A percentile compares a stretch with the other conserved stretches of the same genome.
Conservation (phyloP, 2,329 filamentous ascomycete species). For the Chaetomiaceae sp. region DNA sequence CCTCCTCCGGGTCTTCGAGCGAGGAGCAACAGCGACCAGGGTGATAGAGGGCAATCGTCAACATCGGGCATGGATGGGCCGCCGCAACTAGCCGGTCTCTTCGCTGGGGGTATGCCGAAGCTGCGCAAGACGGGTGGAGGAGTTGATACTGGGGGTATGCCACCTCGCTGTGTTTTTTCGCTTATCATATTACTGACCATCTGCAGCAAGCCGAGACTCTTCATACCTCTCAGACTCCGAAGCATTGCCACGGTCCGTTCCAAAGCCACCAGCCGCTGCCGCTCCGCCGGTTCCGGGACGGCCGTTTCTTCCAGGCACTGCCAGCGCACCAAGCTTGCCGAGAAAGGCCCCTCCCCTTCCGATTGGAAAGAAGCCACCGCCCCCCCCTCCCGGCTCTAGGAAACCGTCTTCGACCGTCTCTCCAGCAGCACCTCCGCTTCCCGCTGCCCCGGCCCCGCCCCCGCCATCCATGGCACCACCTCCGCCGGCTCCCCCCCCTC, state of each 20-base stretch:
- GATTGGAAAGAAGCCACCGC: slow-evolving; percentile 69
- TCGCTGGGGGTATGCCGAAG: slow-evolving; percentile 94
- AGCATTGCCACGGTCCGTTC: slow-evolving; percentile 46
- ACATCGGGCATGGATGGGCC: slow-evolving; percentile 50
- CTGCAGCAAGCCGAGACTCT: slow-evolving; percentile 57
- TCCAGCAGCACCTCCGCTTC: slow-evolving; percentile 32
- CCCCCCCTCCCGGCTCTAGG: slow-evolving; percentile 55
- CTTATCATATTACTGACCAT: slow-evolving; percentile 20
- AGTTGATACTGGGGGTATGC: slow-evolving; percentile 64
- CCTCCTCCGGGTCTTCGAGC: slow-evolving; percentile 61
- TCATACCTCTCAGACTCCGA: slow-evolving; percentile 82
- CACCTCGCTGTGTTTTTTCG: neutral
- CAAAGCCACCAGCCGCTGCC: slow-evolving; percentile 51
- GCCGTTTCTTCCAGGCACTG: slow-evolving; percentile 45
- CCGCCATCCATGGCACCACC: slow-evolving; percentile 31
- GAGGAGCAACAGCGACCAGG: slow-evolving; percentile 79
- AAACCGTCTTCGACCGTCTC: slow-evolving; percentile 47
- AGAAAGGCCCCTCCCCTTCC: slow-evolving; percentile 68
- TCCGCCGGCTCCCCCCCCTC: slow-evolving; percentile 38
- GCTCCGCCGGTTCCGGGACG: slow-evolving; percentile 57
- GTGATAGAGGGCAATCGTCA: slow-evolving; percentile 43
- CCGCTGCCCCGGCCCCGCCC: slow-evolving; percentile 33
- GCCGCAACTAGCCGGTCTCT: slow-evolving; percentile 80
- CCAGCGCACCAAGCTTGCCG: slow-evolving; percentile 39
- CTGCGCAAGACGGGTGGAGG: slow-evolving; percentile 80